Percentiles rank a stretch among this genome's conserved stretches.
Evolutionary conservation across 192 early-diverging fungal genomes (phyloP).

Genomic region (Backusella macrospora): DNA sequence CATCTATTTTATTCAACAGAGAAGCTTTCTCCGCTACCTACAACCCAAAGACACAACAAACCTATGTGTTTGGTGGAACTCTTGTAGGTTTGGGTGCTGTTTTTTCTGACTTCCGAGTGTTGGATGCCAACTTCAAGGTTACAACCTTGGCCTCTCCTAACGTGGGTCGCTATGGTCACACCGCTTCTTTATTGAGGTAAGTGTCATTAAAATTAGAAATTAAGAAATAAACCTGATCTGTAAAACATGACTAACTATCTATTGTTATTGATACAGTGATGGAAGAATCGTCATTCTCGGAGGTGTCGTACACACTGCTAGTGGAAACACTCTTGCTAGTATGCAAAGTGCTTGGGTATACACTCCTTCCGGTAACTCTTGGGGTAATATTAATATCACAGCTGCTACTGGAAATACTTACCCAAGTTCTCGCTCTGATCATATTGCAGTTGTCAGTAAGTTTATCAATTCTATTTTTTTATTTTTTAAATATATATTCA

Average conservation of each 20-base stretch:
- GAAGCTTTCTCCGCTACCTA: conserved; percentile 26
- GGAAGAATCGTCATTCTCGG: conserved; percentile 38
- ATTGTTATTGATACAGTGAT: conserved; percentile 23
- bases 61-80: conserved; percentile 32
- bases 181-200: conserved; percentile 29
- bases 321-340: conserved; percentile 1
- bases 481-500: background rate
- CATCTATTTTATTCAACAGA: conserved; percentile 10
- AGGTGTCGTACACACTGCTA: conserved; percentile 20
- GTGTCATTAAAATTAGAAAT: conserved; percentile 10
- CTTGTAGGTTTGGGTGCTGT: background rate
- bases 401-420: background rate
- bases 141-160: background rate
- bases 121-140: conserved; percentile 17
- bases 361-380: conserved; percentile 25
- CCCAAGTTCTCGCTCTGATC: conserved; percentile 23
- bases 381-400: conserved; percentile 4
- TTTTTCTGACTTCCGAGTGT: conserved; percentile 22
- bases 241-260: conserved; percentile 8
- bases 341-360: conserved; percentile 25
- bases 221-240: conserved; percentile 13
- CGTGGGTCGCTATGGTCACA: conserved; percentile 30
- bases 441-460: conserved; percentile 38
- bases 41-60: background rate
- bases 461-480: conserved; percentile 13